These are phyloP conservation scores for Yamadazyma triangularis DNA, from an alignment of 1,139 yeast species.

Conservation along the genomic window DNA sequence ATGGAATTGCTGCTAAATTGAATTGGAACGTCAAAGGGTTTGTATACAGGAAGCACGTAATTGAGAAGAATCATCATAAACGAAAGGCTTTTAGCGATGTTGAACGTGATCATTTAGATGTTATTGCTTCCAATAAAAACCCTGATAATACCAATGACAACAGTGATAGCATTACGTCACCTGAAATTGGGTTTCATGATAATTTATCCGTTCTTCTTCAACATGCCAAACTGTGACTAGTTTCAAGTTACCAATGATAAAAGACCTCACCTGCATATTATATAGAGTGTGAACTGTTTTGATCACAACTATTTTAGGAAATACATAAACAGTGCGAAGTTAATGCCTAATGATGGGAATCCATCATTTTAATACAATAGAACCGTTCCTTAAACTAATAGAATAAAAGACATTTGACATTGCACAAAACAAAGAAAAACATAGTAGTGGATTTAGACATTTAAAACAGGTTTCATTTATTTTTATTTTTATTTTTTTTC, in stretches of 20 bases:
- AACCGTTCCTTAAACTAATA: no score
- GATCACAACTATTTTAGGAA: neutral
- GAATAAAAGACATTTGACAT: no score
- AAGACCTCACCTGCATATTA: neutral
- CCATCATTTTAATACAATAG: no score
- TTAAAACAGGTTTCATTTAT: no score
- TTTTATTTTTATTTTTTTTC: no score
- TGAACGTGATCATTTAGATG: slow-evolving; percentile 14
- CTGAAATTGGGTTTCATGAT: slow-evolving; percentile 4
- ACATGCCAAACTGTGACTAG: neutral
- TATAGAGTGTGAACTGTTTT: no score
- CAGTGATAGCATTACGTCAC: neutral
- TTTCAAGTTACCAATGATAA: neutral
- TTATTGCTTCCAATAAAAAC: neutral
- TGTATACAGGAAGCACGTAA: slow-evolving; percentile 23
- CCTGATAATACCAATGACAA: neutral
- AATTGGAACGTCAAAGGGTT: slow-evolving; percentile 34
- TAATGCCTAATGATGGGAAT: neutral
- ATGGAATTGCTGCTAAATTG: slow-evolving; percentile 31
- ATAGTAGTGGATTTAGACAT: no score
- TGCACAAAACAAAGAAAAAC: no score
- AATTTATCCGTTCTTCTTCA: slow-evolving; percentile 1
- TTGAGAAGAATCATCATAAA: slow-evolving; percentile 19
- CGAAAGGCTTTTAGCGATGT: slow-evolving; percentile 17
- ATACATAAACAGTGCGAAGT: neutral